Conservation (phyloP, 805 yeast genomes). For the Sugiyamaella mastotermitis region DNA sequence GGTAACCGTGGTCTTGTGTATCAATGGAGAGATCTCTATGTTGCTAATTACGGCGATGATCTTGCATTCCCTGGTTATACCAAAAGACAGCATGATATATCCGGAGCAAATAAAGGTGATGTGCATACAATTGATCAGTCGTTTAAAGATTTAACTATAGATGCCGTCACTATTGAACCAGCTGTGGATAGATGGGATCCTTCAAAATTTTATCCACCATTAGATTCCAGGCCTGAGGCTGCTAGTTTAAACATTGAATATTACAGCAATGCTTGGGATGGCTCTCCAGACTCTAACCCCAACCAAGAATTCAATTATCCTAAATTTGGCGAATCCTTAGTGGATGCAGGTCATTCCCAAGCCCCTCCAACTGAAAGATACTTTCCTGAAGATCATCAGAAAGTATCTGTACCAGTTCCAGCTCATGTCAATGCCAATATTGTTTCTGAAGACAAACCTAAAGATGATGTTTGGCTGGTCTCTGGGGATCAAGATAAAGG, state of each 20-base stretch:
- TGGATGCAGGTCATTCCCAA: slow-evolving; percentile 10
- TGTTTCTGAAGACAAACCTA: background rate
- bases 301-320: slow-evolving; percentile 11
- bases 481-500: no score
- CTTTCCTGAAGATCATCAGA: slow-evolving; percentile 9
- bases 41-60: slow-evolving; percentile 4
- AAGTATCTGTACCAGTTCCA: slow-evolving; percentile 2
- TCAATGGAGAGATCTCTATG: slow-evolving; percentile 16
- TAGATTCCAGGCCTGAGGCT: slow-evolving; percentile 23
- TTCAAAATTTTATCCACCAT: slow-evolving; percentile 22
- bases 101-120: background rate
- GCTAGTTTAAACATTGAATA: slow-evolving; percentile 11
- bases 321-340: slow-evolving; percentile 13
- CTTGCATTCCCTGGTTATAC: background rate
- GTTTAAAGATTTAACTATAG: background rate
- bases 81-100: background rate
- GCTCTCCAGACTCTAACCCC: background rate
- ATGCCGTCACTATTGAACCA: slow-evolving; percentile 13
- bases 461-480: no score
- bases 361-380: slow-evolving; percentile 14
- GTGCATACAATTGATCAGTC: background rate
- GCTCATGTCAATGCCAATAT: background rate
- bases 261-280: slow-evolving; percentile 17
- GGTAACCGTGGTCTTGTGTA: slow-evolving; percentile 11
- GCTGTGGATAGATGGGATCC: slow-evolving; percentile 25